These are phyloP conservation scores for Adiantum capillusveneris DNA, from an alignment of 75 land plant species.

Conservation along the genomic window DNA sequence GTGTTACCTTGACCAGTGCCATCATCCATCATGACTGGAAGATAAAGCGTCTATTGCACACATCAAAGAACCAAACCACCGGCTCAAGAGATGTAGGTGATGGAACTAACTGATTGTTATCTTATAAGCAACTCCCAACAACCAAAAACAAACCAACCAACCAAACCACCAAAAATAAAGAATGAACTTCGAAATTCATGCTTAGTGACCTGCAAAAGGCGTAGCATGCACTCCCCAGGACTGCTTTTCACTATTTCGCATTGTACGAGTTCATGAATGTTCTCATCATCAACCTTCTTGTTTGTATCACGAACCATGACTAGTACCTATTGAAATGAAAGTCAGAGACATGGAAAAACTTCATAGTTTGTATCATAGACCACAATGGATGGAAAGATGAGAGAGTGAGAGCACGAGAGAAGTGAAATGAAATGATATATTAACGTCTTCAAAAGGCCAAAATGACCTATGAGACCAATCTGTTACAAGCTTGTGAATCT, in stretches of 20 bases:
- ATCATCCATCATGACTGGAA: conserved; percentile 20
- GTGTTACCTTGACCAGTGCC: conserved; percentile 8
- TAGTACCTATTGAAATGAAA: conserved; percentile 17
- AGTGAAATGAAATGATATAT: too few species aligned
- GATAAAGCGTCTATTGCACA: conserved; percentile 18
- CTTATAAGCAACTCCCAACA: too few species aligned
- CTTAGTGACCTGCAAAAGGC: conserved; percentile 14
- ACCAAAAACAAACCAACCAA: too few species aligned
- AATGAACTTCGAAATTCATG: background rate
- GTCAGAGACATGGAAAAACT: background rate
- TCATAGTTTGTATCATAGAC: too few species aligned
- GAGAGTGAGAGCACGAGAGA: too few species aligned
- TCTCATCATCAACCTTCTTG: conserved; percentile 10
- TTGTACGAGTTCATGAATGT: conserved; percentile 14
- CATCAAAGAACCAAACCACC: too few species aligned
- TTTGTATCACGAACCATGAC: conserved; percentile 18
- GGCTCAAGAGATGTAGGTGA: too few species aligned
- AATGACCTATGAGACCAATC: too few species aligned
- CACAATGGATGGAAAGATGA: too few species aligned
- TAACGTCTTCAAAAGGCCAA: too few species aligned
- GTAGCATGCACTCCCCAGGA: conserved; percentile 25
- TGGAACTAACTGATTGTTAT: too few species aligned
- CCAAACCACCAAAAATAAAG: background rate
- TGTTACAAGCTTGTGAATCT: too few species aligned
- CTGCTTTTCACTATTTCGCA: conserved; percentile 15